phyloP scores from a whole-genome alignment of 345 rosid genomes.

The Linum tenue region DNA sequence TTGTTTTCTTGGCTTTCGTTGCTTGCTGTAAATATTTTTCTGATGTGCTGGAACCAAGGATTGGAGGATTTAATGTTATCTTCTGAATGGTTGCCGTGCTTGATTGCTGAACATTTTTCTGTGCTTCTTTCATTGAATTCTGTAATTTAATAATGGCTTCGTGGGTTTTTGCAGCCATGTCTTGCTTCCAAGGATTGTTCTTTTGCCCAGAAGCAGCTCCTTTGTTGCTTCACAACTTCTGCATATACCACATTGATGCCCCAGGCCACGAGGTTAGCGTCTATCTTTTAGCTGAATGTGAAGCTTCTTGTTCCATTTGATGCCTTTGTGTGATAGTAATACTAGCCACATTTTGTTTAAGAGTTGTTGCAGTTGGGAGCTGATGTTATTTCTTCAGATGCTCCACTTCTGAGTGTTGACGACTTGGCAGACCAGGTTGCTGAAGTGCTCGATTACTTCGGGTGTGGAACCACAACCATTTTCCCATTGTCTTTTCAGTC shows the following conservation, averaged over 20 bases:
- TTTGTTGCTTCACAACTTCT: constrained; percentile 51
- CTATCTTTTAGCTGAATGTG: neutral
- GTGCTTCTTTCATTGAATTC: neutral
- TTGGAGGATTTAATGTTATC: neutral
- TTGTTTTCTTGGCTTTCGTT: neutral
- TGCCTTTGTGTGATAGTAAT: constrained; percentile 16
- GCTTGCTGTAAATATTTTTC: neutral
- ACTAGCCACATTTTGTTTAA: constrained; percentile 29
- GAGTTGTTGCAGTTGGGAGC: constrained; percentile 61
- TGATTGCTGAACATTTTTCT: neutral
- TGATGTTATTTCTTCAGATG: constrained; percentile 39
- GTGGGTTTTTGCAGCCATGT: constrained; percentile 24
- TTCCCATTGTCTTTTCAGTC: neutral
- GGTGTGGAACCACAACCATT: constrained; percentile 23
- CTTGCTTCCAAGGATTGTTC: constrained; percentile 55
- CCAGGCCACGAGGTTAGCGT: constrained; percentile 65
- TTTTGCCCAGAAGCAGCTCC: constrained; percentile 46
- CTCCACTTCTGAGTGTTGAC: constrained; percentile 44
- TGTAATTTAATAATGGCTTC: neutral
- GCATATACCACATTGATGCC: constrained; percentile 59
- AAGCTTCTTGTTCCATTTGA: neutral
- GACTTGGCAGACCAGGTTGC: constrained; percentile 54
- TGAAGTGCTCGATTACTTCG: constrained; percentile 49
- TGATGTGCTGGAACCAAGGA: neutral
- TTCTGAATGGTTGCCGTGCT: neutral